phyloP scores from a whole-genome alignment of 768 basidiomycete genomes.

The Suillus subluteus region DNA sequence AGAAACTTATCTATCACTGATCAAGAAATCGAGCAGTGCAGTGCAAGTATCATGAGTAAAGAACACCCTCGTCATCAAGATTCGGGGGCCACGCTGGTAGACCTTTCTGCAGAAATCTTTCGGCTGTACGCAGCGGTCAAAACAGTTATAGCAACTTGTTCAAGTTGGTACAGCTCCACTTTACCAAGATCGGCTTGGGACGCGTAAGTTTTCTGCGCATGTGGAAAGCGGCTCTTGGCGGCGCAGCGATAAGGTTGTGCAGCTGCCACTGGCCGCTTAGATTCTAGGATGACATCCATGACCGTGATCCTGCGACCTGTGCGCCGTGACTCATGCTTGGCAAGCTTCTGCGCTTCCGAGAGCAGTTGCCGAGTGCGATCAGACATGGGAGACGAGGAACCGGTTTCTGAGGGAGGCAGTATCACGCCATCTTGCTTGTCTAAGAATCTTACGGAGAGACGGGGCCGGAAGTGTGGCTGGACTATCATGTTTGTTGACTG shows the following conservation, averaged over 20 bases:
- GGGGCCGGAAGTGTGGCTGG: not conserved
- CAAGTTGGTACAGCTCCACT: conserved; percentile 42
- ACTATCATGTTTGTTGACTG: not conserved
- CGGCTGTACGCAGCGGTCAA: not conserved
- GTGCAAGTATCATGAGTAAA: not conserved
- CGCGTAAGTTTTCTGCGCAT: conserved; percentile 24
- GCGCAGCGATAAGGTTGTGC: conserved; percentile 12
- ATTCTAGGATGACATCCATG: conserved; percentile 53
- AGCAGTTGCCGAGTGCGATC: conserved; percentile 24
- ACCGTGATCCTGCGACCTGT: conserved; percentile 39
- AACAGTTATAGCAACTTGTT: conserved; percentile 35
- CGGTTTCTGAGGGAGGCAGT: not conserved
- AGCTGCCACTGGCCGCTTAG: conserved; percentile 25
- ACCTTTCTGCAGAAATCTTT: conserved; percentile 49
- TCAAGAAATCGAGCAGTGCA: not conserved
- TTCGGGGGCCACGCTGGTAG: conserved; percentile 38
- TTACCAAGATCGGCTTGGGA: conserved; percentile 31
- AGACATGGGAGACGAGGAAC: conserved; percentile 1
- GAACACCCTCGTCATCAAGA: conserved; percentile 19
- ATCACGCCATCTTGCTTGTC: not conserved
- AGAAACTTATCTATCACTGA: not conserved
- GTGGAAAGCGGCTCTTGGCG: conserved; percentile 5
- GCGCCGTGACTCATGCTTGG: conserved; percentile 32
- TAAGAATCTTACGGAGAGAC: not conserved
- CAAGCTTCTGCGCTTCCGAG: conserved; percentile 32